phyloP scores from a whole-genome alignment of 2,329 filamentous ascomycete genomes.

The Fusarium sp. region DNA sequence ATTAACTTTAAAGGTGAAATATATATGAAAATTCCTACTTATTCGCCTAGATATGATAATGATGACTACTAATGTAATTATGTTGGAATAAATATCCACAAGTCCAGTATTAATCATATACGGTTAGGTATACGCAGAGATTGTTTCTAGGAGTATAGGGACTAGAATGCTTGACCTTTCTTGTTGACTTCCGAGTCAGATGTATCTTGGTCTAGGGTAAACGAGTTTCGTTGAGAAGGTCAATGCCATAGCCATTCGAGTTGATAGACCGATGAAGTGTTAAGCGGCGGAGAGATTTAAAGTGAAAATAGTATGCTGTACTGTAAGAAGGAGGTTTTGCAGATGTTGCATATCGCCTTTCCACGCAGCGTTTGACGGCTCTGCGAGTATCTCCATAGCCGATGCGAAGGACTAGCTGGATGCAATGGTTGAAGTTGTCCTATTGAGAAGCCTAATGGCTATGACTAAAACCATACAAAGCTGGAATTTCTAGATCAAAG shows the following conservation, averaged over 20 bases:
- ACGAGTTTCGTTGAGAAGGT: conserved; percentile 14
- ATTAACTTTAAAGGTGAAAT: too few species aligned
- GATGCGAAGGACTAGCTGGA: conserved; percentile 30
- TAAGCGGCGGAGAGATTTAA: conserved; percentile 33
- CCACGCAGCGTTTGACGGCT: conserved; percentile 14
- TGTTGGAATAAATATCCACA: conserved; percentile 10
- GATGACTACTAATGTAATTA: neutral
- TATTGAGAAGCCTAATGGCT: conserved; percentile 31
- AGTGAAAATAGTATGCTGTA: conserved; percentile 32
- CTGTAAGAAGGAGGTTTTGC: conserved; percentile 22
- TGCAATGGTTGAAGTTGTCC: conserved; percentile 19
- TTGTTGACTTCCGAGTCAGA: neutral
- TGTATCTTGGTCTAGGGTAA: accelerated
- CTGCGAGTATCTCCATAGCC: conserved; percentile 8
- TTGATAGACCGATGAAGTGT: conserved; percentile 38
- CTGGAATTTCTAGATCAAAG: conserved; percentile 1
- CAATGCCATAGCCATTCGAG: conserved; percentile 28
- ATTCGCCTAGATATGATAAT: too few species aligned
- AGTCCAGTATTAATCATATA: conserved; percentile 30
- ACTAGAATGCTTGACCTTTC: conserved; percentile 28
- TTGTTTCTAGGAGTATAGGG: conserved; percentile 35
- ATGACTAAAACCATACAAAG: conserved; percentile 27
- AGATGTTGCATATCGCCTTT: conserved; percentile 27
- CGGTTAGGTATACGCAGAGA: conserved; percentile 24
- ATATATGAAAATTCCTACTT: too few species aligned